Base-by-base conservation (phyloP, 768 basidiomycete species). In the Wakefieldia striispora region DNA sequence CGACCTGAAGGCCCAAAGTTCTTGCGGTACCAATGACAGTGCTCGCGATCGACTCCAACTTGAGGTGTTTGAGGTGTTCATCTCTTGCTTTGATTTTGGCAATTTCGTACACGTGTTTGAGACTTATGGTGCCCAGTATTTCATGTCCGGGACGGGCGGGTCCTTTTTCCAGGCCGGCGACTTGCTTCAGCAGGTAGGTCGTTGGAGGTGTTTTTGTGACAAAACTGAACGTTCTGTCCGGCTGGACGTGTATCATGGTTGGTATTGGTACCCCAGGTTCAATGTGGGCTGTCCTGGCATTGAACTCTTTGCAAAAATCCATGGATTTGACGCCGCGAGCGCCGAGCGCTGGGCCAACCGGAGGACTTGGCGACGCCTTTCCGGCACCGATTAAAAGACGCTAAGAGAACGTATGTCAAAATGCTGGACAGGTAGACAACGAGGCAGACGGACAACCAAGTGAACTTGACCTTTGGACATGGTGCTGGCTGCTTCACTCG, bases 261-360 rank as follows among this genome's bases (percentile, higher is more conserved):
- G 97, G 95, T 34, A 82, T 81, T 7, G 97, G 95, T 10, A 88
- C 81, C 31, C 91, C 91, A 16, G 86, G 83, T 54, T 84, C 80
- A 33, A 95, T 79, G 66, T 91, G 86, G 27, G 91, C 86, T 17
- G 95, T 97, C 56, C 86, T 85, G n/a, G 95, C 95, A 65, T 99
- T 99, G 75, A 98, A 99, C 68, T 98, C 94, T 70, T 97, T 99
- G 78, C 94, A 97, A 66, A 99, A 99, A 73, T 99, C 97, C 89
- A 98, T 98, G 23, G 94, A 93, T 72, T 97, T 97, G 59, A 99
- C 95, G 60, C 97, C 97, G 63, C 92, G 84, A 56, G 97, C 95
- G 74, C 97, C 97, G 45, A 99, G 82, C 27, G 95, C 95, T 47
- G 95, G 95, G 63, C 95, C 95, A 44, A 99, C 88, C 9, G 95